phyloP scores from a whole-genome alignment of 768 basidiomycete species.

The Clavulina sp. region DNA sequence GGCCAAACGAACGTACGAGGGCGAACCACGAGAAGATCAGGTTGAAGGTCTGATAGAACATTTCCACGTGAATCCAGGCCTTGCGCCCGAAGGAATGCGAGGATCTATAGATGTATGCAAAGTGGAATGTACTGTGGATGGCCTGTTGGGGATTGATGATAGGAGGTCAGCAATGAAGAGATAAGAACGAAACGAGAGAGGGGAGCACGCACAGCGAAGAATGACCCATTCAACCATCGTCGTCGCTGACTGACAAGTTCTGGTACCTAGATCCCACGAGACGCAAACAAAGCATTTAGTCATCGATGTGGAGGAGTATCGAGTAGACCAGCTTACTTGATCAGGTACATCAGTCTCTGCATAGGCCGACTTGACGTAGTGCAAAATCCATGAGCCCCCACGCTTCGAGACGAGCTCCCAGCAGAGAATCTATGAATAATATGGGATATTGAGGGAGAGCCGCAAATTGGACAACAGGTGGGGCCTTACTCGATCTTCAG shows the following conservation, averaged over 20 bases:
- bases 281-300: neutral
- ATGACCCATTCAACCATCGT: constrained; percentile 94
- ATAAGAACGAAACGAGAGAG: neutral
- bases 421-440: constrained; percentile 71
- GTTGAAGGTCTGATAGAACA: constrained; percentile 81
- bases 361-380: constrained; percentile 92
- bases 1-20: constrained; percentile 23
- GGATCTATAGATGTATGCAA: constrained; percentile 87
- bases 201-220: constrained; percentile 52
- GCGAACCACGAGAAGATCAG: constrained; percentile 87
- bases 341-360: constrained; percentile 90
- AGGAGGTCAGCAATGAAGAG: neutral
- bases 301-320: neutral
- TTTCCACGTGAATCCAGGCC: constrained; percentile 88
- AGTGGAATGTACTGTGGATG: constrained; percentile 80
- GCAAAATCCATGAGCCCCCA: constrained; percentile 74
- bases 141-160: constrained; percentile 20
- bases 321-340: constrained; percentile 31
- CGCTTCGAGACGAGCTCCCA: constrained; percentile 98
- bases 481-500: constrained; percentile 52
- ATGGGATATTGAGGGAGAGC: constrained; percentile 64
- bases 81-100: constrained; percentile 70
- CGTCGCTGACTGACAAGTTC: constrained; percentile 90
- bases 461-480: constrained; percentile 34
- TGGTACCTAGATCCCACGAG: constrained; percentile 36